Base-by-base conservation (phyloP, 495 filamentous ascomycete genomes). In the Apodospora peruviana region DNA sequence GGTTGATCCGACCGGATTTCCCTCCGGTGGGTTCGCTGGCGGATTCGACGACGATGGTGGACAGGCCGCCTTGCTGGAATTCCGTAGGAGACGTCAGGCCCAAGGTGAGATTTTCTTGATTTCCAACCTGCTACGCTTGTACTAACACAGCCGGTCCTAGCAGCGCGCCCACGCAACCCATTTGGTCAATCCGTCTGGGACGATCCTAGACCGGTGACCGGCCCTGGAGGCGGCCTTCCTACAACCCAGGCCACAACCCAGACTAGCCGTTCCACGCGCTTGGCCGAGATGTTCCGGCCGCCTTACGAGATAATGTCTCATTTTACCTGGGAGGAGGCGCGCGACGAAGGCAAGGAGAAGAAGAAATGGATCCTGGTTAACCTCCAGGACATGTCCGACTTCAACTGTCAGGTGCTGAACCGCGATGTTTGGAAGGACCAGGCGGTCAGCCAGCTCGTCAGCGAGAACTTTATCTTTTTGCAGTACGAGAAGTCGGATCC, bases 321-420 rank as follows among this genome's bases (percentile, higher is more conserved):
- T 32, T 56, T 87, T 14, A 68, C 79, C 7, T 91, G 87, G 81
- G 89, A 96, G 51, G 70, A 81, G 18, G 91, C 88, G 16, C 82
- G 94, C 34, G 76, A 93, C 14, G 74, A 87, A 55, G 93, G 91
- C 35, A 91, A 86, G 60, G 86, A 91, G 20, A 74, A 76, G 22
- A 81, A 90, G 66, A 96, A 94, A 63, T 98, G 93, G 93, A 77
- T 98, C 12, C 61, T 98, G 43, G 88, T 96, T 54, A 96, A 98
- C 60, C 82, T 98, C 4, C 93, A 98, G 69, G 91, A 98, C 63
- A 76, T 84, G 27, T 84, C 87, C 3, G 78, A 95, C 36, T 98
- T 97, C 58, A 83, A 91, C 63, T 97, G 93, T 60, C 94, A 97
- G 61, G 71, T 85, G 2, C 73, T 98, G 12, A 98, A 98, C 61